Evolutionary conservation across 2,329 filamentous ascomycete species (phyloP), one percentile per base, ranked within the genome.

Genomic region (Colletotrichum sp.): DNA sequence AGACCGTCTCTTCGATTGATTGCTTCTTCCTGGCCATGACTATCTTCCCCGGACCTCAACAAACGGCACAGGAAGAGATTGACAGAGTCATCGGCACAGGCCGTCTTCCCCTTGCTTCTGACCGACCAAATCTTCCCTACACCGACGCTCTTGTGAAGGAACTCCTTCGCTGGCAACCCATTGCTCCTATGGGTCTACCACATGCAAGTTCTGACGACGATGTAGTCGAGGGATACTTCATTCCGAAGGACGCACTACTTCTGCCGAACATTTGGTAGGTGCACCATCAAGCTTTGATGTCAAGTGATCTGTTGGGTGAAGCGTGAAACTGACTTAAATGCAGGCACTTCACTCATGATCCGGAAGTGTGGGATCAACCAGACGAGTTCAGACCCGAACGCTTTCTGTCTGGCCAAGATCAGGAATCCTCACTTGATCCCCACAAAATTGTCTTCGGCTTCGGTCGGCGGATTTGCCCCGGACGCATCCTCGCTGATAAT

Each of bases 311-410:
- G 13, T 0, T 52, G 12, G 43, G 12, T 2, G 9, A n/a, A 6
- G 5, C 6, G 12, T 2, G 9, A n/a, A 6, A 7, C 6, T 32
- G 2, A 8, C 12, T 2, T 16, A 0, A 27, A 15, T 12, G 22
- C 4, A 75, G 73, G 73, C 28, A 72, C 13, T 75, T 75, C 34
- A n/a, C 73, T 8, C 93, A 94, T 82, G 93, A 95, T 79, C 89
- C 91, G 3, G 90, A 92, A 36, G 91, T 90, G 3, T 95, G 95
- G 81, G 87, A 89, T 0, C 70, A 84, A 9, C 84, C 84, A 0
- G 75, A 72, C 7, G 22, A 36, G 1, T 87, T 86, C 27, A 77
- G 83, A 28, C 85, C 84, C 0, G 81, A 83, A 4, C 80, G 85
- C 0, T 86, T 80, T 76, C 76, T 87, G 2, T 30, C n/a, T 6